Percentiles rank a stretch among this genome's conserved stretches.
These are phyloP conservation scores for Lophium mytilinum DNA, from an alignment of 495 filamentous ascomycete species.

Conservation along the genomic window DNA sequence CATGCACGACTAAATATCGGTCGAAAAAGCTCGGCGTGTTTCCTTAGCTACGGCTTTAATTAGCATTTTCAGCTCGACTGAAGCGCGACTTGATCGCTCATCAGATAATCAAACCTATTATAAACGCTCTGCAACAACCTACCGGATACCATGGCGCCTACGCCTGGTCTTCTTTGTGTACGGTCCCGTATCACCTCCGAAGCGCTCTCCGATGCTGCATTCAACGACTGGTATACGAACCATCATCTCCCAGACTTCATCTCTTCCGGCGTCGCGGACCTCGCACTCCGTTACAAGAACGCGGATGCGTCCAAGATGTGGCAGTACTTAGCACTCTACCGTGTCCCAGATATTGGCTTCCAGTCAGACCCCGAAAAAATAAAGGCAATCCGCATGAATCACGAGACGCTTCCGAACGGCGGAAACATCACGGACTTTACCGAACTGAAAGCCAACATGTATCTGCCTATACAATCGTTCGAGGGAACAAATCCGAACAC, in stretches of 20 bases:
- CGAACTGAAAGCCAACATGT: background rate
- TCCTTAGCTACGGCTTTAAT: too few species aligned
- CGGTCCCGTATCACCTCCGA: slow-evolving; percentile 1
- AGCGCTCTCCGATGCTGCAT: slow-evolving; percentile 1
- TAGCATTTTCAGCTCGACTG: too few species aligned
- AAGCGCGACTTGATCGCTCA: too few species aligned
- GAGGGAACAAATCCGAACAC: background rate
- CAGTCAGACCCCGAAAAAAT: background rate
- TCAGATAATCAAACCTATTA: too few species aligned
- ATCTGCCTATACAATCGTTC: slow-evolving; percentile 4
- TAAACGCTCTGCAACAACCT: too few species aligned
- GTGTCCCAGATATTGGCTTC: background rate
- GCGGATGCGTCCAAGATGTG: background rate
- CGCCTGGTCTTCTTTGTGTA: slow-evolving; percentile 1
- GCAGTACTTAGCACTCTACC: slow-evolving; percentile 11
- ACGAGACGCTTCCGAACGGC: slow-evolving; percentile 1
- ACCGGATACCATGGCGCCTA: background rate
- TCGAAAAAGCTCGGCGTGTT: too few species aligned
- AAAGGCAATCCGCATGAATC: background rate
- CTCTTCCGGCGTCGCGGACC: background rate
- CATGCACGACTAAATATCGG: too few species aligned
- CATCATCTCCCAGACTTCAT: slow-evolving; percentile 4
- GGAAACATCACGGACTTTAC: background rate
- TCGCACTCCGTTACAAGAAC: slow-evolving; percentile 10
- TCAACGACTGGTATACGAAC: slow-evolving; percentile 14